These are phyloP conservation scores for Naumovozyma baii DNA, from an alignment of 805 yeast genomes.

Conservation along the genomic window DNA sequence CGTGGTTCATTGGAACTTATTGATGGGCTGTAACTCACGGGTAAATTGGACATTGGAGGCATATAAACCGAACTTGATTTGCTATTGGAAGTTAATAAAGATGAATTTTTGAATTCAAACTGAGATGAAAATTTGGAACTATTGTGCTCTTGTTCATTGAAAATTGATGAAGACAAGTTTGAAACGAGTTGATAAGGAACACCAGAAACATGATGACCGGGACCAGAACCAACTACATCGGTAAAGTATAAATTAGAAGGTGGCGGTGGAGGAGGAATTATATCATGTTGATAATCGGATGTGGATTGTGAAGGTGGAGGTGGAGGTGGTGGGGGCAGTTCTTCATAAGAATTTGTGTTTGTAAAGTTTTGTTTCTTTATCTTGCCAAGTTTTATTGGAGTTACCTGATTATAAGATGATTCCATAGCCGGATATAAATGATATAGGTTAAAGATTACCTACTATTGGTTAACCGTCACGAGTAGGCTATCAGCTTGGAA, in stretches of 20 bases:
- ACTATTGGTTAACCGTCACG: too few relatives aligned
- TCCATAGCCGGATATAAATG: conserved; percentile 1
- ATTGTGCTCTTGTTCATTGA: background rate
- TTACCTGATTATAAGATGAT: conserved; percentile 18
- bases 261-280: background rate
- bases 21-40: too few relatives aligned
- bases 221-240: background rate
- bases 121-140: too few relatives aligned
- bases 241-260: background rate
- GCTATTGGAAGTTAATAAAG: too few relatives aligned
- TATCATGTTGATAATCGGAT: background rate
- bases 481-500: too few relatives aligned
- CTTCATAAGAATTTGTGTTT: background rate
- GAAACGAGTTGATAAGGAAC: background rate
- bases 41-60: too few relatives aligned
- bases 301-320: background rate
- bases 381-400: conserved; percentile 18
- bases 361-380: conserved; percentile 4
- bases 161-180: background rate
- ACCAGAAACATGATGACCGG: too few relatives aligned
- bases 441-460: background rate
- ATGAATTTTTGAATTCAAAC: too few relatives aligned
- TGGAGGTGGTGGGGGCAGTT: background rate
- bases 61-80: too few relatives aligned
- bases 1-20: too few relatives aligned